phyloP scores from a whole-genome alignment of 768 basidiomycete genomes.

The Serendipita sp. region DNA sequence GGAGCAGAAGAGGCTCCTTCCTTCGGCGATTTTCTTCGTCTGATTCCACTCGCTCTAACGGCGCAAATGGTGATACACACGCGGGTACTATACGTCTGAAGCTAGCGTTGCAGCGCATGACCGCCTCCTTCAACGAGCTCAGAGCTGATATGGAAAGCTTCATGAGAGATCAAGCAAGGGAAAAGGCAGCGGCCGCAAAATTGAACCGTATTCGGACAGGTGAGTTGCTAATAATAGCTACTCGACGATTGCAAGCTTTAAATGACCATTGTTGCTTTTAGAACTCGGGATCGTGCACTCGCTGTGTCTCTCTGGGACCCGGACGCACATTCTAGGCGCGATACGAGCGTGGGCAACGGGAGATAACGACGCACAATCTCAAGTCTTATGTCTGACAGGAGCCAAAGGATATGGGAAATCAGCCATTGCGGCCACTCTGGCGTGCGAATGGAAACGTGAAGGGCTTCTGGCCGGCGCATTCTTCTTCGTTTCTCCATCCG shows the following conservation, averaged over 20 bases:
- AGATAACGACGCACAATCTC: background rate
- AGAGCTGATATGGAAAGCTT: background rate
- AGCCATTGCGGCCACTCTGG: background rate
- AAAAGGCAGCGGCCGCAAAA: background rate
- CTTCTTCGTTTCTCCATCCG: no score
- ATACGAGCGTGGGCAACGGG: background rate
- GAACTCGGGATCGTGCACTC: background rate
- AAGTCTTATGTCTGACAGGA: background rate
- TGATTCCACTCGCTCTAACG: background rate
- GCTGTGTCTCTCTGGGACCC: background rate
- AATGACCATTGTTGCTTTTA: no score
- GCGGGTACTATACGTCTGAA: background rate
- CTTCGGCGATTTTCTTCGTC: slow-evolving; percentile 3
- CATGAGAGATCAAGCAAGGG: background rate
- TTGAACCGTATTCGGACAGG: background rate
- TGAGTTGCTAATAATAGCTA: background rate
- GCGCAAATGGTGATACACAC: background rate
- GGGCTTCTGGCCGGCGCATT: no score
- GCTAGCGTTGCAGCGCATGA: background rate
- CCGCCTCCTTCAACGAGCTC: background rate
- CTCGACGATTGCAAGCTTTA: no score
- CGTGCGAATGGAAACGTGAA: background rate
- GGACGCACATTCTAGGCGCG: background rate
- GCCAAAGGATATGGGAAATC: background rate
- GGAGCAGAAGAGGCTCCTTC: background rate